phyloP scores from a whole-genome alignment of 768 basidiomycete species.

The Xerocomellus intermedius region DNA sequence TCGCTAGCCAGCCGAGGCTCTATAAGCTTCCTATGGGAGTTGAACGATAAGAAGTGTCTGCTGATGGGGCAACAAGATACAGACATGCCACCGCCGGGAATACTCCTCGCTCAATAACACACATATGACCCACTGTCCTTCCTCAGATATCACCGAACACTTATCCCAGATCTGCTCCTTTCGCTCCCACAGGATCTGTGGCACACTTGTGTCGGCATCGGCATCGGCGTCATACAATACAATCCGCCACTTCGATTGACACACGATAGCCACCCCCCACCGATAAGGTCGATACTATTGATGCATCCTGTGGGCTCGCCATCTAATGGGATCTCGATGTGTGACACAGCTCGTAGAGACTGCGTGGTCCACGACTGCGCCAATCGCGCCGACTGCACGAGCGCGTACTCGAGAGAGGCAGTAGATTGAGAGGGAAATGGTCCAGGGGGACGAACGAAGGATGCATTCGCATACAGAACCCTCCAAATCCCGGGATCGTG shows the following conservation, averaged over 20 bases:
- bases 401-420: background rate
- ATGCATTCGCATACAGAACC: background rate
- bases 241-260: background rate
- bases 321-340: background rate
- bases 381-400: background rate
- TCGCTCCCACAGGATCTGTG: background rate
- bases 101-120: background rate
- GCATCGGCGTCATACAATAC: background rate
- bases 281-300: background rate
- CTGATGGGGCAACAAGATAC: background rate
- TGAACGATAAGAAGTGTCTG: no score
- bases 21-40: background rate
- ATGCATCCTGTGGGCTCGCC: background rate
- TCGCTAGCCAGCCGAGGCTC: background rate
- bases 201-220: background rate
- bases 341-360: background rate
- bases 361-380: background rate
- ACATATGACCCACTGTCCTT: background rate
- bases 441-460: background rate
- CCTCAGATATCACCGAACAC: background rate
- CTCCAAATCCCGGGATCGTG: background rate
- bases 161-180: background rate
- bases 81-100: background rate
- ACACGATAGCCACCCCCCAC: conserved; percentile 2
- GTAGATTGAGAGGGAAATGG: background rate